phyloP scores from a whole-genome alignment of 495 filamentous ascomycete species.

The Penicillium maclennaniae region DNA sequence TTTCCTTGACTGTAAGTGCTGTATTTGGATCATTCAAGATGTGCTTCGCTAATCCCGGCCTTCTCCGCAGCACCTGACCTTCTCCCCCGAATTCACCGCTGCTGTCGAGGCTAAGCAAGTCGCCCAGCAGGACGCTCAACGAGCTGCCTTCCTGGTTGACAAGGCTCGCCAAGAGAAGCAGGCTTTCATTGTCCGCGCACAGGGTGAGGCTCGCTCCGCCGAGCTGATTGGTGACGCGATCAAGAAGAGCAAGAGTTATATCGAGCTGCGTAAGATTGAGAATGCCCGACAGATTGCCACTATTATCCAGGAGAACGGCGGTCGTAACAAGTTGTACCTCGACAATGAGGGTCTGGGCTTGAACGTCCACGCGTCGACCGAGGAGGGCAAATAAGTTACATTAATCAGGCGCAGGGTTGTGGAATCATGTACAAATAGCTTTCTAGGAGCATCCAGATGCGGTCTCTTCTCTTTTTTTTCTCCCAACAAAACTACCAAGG shows the following conservation, averaged over 20 bases:
- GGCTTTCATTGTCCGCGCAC: constrained; percentile 94
- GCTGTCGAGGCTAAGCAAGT: constrained; percentile 99
- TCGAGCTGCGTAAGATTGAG: constrained; percentile 95
- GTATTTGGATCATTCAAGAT: background rate
- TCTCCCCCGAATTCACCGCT: constrained; percentile 98
- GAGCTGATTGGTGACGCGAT: constrained; percentile 98
- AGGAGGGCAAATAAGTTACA: constrained; percentile 34
- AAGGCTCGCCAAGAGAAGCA: constrained; percentile 99
- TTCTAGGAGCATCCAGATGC: constrained; percentile 32
- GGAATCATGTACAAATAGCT: constrained; percentile 46
- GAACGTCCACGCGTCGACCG: constrained; percentile 65
- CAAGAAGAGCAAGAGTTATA: constrained; percentile 97
- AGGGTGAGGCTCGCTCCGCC: constrained; percentile 97
- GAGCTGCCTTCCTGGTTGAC: constrained; percentile 96
- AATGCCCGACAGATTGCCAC: constrained; percentile 84
- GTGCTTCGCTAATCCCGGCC: constrained; percentile 14
- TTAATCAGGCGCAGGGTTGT: constrained; percentile 27
- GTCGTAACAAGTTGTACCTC: constrained; percentile 90
- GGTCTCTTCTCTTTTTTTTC: constrained; percentile 39
- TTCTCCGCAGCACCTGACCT: constrained; percentile 77
- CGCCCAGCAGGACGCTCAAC: constrained; percentile 95
- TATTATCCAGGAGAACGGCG: constrained; percentile 77
- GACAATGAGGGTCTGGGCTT: constrained; percentile 85
- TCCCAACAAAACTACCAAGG: background rate
- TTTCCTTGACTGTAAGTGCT: constrained; percentile 81